Base-by-base conservation (phyloP, 345 rosid species). In the Hibiscus mutabilis region DNA sequence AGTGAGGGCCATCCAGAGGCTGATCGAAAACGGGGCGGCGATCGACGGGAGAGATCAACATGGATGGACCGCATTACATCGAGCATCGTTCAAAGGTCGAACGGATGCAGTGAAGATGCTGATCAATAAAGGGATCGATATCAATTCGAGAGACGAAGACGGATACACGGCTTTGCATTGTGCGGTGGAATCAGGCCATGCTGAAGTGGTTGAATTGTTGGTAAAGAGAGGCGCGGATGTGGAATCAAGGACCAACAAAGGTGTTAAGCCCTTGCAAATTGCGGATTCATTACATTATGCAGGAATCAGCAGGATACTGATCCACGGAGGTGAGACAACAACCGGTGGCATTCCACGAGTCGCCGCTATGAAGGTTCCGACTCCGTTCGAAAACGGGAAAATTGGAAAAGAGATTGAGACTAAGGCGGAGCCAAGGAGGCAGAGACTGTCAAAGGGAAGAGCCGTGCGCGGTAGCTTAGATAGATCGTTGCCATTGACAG, bases 91-190 rank as follows among this genome's bases (percentile, higher is more conserved):
- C 62, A 89, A 86, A 56, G 93, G 93, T 1, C 79, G 67, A 11
- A 60, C 56, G 0, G 89, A 86, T 1, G 84, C 75, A 0, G 85
- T 77, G 3, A 59, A 77, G 74, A 47, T 77, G 8, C 70, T 89
- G 72, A 57, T 89, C 7, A 86, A 82, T 4, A 86, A 81, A 31
- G 91, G 93, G 11, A 76, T 85, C 1, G 89, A 86, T 31, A 21
- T 89, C 8, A 82, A 82, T 44, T 77, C 86, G 0, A 86, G 61
- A 73, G 93, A 89, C 19, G 89, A 81, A 64, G 88, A 89, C 0
- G 91, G 93, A 0, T 89, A 89, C 84, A 85, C 91, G 0, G 87
- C 91, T 25, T 60, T 89, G 66, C 91, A 89, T 58, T 86, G 93
- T 18, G 87, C 88, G 0, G 86, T 75, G 68, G 89, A 89, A 67